phyloP scores from a whole-genome alignment of 2,329 filamentous ascomycete species.

The Colletotrichum paranaense region DNA sequence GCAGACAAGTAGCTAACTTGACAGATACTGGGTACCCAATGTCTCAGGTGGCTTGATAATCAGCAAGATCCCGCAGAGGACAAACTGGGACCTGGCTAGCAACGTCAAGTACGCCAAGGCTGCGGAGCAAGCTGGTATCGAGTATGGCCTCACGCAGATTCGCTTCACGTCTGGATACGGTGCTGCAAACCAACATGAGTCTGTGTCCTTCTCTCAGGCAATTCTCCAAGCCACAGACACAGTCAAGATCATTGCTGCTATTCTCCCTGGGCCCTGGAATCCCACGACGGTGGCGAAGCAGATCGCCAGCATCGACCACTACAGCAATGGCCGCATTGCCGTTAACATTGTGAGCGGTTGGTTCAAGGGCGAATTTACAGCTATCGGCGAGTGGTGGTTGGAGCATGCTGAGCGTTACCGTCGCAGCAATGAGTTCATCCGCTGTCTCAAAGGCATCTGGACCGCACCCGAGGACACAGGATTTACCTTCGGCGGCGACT shows the following conservation, averaged over 20 bases:
- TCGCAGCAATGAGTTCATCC: slow-evolving; percentile 61
- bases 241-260: slow-evolving; percentile 62
- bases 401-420: slow-evolving; percentile 64
- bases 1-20: slow-evolving; percentile 27
- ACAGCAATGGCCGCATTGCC: slow-evolving; percentile 60
- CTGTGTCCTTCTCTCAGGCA: slow-evolving; percentile 63
- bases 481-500: slow-evolving; percentile 62
- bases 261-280: slow-evolving; percentile 63
- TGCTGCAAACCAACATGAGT: slow-evolving; percentile 61
- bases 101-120: slow-evolving; percentile 61
- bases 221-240: slow-evolving; percentile 58
- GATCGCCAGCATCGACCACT: slow-evolving; percentile 64
- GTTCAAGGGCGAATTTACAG: slow-evolving; percentile 63
- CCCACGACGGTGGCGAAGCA: slow-evolving; percentile 64
- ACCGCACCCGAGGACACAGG: slow-evolving; percentile 52
- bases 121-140: slow-evolving; percentile 60
- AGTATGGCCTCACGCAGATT: slow-evolving; percentile 63
- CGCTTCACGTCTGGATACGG: slow-evolving; percentile 64
- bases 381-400: slow-evolving; percentile 65
- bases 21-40: slow-evolving; percentile 64
- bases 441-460: slow-evolving; percentile 63
- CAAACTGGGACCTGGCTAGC: slow-evolving; percentile 59
- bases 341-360: slow-evolving; percentile 65
- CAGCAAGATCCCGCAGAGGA: slow-evolving; percentile 61
- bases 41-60: slow-evolving; percentile 65